A percentile compares a stretch with the other conserved stretches of the same genome.
These are phyloP conservation scores for Phytomonas sp. DNA, from an alignment of 208 protist genomes.

Conservation along the genomic window DNA sequence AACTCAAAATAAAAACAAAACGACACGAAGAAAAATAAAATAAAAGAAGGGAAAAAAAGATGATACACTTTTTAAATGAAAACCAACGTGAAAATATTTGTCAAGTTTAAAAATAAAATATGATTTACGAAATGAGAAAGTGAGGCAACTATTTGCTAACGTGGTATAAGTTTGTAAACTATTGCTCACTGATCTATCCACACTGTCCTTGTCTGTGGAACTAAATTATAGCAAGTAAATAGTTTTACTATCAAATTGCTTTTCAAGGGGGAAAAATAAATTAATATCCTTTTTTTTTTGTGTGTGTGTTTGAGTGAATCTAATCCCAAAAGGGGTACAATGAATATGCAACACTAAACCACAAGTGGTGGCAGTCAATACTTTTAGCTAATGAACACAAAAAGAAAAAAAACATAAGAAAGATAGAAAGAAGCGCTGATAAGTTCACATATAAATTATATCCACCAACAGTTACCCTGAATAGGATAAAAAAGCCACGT, in stretches of 20 bases:
- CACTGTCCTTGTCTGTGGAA: neutral
- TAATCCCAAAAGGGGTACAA: slow-evolving; percentile 17
- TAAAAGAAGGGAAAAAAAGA: neutral
- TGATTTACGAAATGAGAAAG: slow-evolving; percentile 4
- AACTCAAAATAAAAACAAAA: neutral
- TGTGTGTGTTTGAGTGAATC: neutral
- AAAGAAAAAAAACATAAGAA: neutral
- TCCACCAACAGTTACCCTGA: neutral
- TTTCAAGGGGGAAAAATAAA: slow-evolving; percentile 1
- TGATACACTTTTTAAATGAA: neutral
- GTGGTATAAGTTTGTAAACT: neutral
- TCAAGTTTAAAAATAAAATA: slow-evolving; percentile 1
- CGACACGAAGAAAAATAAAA: slow-evolving; percentile 8
- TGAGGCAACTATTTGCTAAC: neutral
- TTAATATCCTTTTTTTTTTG: slow-evolving; percentile 1
- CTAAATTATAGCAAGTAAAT: neutral
- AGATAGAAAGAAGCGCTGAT: neutral
- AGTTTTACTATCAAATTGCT: neutral
- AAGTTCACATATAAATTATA: neutral
- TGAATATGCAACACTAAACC: neutral
- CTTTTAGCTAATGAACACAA: slow-evolving; percentile 1
- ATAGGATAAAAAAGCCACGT: neutral
- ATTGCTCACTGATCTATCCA: neutral
- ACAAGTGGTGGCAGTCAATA: neutral
- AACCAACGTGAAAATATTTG: neutral